Conservation (phyloP, 148 eudicot species). For the Fagopyrum homotropicum region DNA sequence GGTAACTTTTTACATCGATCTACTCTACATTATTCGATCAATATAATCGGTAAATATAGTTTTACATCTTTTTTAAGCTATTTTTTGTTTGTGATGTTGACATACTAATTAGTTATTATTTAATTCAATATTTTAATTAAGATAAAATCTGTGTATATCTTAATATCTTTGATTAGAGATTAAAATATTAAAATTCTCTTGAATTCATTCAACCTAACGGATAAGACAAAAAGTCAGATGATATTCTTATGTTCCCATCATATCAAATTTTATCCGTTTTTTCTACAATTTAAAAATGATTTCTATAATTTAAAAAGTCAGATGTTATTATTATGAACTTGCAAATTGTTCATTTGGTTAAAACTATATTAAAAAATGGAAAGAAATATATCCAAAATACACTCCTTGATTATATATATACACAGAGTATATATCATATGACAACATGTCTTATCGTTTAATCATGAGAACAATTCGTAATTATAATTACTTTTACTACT, state of each 20-base stretch:
- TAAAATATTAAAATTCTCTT: background rate
- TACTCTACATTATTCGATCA: background rate
- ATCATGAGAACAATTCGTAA: too few species aligned
- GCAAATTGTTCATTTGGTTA: too few species aligned
- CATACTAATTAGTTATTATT: background rate
- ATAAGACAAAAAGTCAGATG: background rate
- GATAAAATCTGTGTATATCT: background rate
- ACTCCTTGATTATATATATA: too few species aligned
- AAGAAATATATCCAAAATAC: too few species aligned
- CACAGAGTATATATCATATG: too few species aligned
- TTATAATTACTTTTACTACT: too few species aligned
- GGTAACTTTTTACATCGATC: background rate
- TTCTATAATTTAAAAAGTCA: background rate
- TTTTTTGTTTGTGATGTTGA: background rate
- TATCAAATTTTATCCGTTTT: background rate
- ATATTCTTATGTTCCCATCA: background rate
- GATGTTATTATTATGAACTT: background rate
- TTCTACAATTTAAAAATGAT: background rate
- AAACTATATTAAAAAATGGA: too few species aligned
- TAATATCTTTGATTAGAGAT: background rate
- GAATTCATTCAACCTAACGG: background rate
- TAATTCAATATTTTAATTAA: background rate
- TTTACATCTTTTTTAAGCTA: background rate
- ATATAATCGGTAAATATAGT: background rate
- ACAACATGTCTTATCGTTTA: too few species aligned